These are phyloP conservation scores for Apophysomyces sp. DNA, from an alignment of 371 early-diverging fungal genomes.

Conservation along the genomic window DNA sequence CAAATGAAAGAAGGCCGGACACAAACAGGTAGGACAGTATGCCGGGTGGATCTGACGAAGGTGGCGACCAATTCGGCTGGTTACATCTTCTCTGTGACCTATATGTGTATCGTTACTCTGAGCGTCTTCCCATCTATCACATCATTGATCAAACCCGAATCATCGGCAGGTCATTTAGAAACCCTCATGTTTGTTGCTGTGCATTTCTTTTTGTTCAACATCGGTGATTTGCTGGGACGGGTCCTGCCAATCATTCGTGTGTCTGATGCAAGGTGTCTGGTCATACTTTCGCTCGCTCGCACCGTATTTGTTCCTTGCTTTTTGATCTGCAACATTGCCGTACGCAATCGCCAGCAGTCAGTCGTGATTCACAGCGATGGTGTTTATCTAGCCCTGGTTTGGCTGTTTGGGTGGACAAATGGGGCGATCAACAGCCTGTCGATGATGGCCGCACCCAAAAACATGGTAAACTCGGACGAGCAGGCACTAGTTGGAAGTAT, in stretches of 20 bases:
- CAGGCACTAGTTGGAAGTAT: constrained; percentile 51
- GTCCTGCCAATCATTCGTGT: constrained; percentile 18
- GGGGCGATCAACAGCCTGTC: constrained; percentile 53
- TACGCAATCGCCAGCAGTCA: constrained; percentile 32
- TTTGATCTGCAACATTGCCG: constrained; percentile 51
- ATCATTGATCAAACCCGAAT: constrained; percentile 42
- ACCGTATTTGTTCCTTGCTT: constrained; percentile 55
- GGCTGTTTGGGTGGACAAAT: constrained; percentile 50
- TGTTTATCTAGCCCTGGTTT: constrained; percentile 43
- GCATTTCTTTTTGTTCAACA: constrained; percentile 59
- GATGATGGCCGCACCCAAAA: constrained; percentile 59
- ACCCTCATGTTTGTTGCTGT: constrained; percentile 51
- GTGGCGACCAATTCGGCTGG: constrained; percentile 12
- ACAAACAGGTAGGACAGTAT: background rate
- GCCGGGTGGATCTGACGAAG: background rate
- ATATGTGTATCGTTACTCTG: constrained; percentile 55
- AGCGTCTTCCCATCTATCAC: constrained; percentile 65
- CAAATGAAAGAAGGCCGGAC: constrained; percentile 19
- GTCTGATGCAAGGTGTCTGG: constrained; percentile 24
- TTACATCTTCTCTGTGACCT: constrained; percentile 33
- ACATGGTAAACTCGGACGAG: constrained; percentile 12
- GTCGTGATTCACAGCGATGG: constrained; percentile 47
- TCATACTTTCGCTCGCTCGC: constrained; percentile 32
- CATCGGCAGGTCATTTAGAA: constrained; percentile 13
- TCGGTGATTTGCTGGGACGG: constrained; percentile 63